A percentile compares a stretch with the other conserved stretches of the same genome.
phyloP scores from a whole-genome alignment of 495 filamentous ascomycete genomes.

The Clavariopsis aquatica region DNA sequence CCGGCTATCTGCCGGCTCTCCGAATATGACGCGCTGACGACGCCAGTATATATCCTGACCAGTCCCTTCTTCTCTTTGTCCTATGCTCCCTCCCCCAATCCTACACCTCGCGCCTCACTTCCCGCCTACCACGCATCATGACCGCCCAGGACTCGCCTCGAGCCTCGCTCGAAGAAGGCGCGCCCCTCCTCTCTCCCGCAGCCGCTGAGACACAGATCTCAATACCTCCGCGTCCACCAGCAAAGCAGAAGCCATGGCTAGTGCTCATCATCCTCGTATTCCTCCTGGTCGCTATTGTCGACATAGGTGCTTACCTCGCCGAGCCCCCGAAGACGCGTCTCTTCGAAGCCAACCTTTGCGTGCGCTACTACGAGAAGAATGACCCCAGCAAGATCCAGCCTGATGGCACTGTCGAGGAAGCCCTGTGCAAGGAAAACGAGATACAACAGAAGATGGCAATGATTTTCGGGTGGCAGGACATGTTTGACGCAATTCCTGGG shows the following conservation, averaged over 20 bases:
- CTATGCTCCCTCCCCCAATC: background rate
- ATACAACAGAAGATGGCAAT: conserved; percentile 33
- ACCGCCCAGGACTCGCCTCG: background rate
- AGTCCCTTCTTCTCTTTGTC: background rate
- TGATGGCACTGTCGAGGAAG: conserved; percentile 28
- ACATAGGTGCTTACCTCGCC: conserved; percentile 27
- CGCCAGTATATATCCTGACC: background rate
- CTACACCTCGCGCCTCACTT: background rate
- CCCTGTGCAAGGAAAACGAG: conserved; percentile 30
- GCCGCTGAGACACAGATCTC: background rate
- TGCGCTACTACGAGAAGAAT: conserved; percentile 30
- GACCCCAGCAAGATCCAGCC: conserved; percentile 31
- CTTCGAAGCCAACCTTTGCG: conserved; percentile 35
- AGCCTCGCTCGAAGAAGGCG: conserved; percentile 21
- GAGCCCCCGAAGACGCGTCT: conserved; percentile 32
- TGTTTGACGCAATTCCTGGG: conserved; percentile 34
- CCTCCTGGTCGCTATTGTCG: conserved; percentile 26
- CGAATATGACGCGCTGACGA: background rate
- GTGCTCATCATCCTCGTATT: conserved; percentile 20
- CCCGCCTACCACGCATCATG: conserved; percentile 4
- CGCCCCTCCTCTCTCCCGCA: conserved; percentile 26
- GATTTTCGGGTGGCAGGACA: conserved; percentile 34
- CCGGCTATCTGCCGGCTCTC: background rate
- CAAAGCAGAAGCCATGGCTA: conserved; percentile 35
- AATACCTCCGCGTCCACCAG: background rate